Evolutionary conservation across 2,329 filamentous ascomycete genomes (phyloP), one percentile per base, ranked within the genome.

Genomic region (Colletotrichum theobromicola): DNA sequence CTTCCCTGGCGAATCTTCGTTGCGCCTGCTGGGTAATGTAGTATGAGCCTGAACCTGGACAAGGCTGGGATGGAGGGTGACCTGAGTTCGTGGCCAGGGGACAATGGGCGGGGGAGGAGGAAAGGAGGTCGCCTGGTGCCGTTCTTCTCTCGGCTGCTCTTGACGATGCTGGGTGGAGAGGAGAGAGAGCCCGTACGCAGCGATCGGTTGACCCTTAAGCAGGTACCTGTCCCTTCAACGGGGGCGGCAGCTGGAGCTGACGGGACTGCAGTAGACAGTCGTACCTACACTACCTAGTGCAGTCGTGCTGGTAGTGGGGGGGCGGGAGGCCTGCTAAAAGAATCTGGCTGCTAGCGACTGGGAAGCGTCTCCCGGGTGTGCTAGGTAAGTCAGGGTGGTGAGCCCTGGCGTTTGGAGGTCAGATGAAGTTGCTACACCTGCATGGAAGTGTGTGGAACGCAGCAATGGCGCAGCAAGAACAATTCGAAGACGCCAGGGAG

Each of bases 371-470:
- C 35, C 21, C 21, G 18, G 50, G 50, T 37, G 50, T 34, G 42
- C 42, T 50, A 50, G 42, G 10, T 58, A 30, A 67, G 62, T 63
- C 28, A 71, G 37, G 64, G 35, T 53, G 37, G 42, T 37, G 53
- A 70, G 71, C 37, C 53, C 60, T 71, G 64, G 71, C 67, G 67
- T 73, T 66, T 18, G 42, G 15, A 65, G 71, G 71, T 74, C 71
- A 61, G 70, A 73, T 66, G 60, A 74, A 74, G 50, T 74, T 74
- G 67, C 67, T 58, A 65, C 53, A 66, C 24, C 35, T 72, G 55
- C 57, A 64, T 57, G 30, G 70, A 70, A 73, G 67, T 46, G 34
- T 57, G 64, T 73, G 66, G 65, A 73, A 70, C 57, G 28, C 42
- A 28, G 34, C 60, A 46, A 21, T 46, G 63, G 63, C 32, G 50